Percentiles rank a stretch among this genome's conserved stretches.
These are phyloP conservation scores for Leptomonas seymouri DNA, from an alignment of 208 protist species.

Conservation along the genomic window DNA sequence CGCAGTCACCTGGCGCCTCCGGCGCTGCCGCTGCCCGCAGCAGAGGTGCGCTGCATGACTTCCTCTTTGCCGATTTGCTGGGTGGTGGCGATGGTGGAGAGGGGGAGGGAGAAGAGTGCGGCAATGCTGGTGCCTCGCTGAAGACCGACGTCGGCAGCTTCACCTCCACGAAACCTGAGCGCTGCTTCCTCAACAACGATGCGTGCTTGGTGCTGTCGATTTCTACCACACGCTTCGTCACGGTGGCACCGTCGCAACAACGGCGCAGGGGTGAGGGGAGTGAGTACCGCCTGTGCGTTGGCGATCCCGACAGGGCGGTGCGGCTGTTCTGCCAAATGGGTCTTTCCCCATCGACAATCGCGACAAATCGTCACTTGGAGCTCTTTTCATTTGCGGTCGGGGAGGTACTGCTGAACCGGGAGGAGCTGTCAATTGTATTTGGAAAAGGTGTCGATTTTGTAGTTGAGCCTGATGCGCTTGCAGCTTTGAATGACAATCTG, in stretches of 20 bases:
- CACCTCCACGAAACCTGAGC: constrained; percentile 13
- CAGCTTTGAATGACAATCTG: constrained; percentile 52
- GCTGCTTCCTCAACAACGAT: constrained; percentile 36
- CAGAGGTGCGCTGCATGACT: constrained; percentile 1
- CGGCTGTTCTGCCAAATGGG: constrained; percentile 48
- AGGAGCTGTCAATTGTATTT: constrained; percentile 40
- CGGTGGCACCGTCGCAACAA: constrained; percentile 10
- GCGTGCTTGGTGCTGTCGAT: constrained; percentile 54
- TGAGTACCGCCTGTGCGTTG: constrained; percentile 47
- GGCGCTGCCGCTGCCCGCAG: neutral
- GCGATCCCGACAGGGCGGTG: constrained; percentile 38
- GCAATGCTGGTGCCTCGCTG: neutral
- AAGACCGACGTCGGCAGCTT: constrained; percentile 10
- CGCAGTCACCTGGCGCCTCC: neutral
- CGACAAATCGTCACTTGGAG: constrained; percentile 26
- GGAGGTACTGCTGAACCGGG: constrained; percentile 39
- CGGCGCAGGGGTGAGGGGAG: constrained; percentile 10
- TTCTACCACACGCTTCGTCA: constrained; percentile 37
- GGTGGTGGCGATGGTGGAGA: neutral
- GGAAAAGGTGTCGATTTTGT: constrained; percentile 45
- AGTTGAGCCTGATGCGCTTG: constrained; percentile 51
- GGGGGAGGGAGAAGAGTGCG: neutral
- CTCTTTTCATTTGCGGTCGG: constrained; percentile 52
- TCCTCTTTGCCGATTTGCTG: neutral
- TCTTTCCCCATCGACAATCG: neutral